phyloP scores from a whole-genome alignment of 2,329 filamentous ascomycete genomes.

The Trichoderma cornu-damae region DNA sequence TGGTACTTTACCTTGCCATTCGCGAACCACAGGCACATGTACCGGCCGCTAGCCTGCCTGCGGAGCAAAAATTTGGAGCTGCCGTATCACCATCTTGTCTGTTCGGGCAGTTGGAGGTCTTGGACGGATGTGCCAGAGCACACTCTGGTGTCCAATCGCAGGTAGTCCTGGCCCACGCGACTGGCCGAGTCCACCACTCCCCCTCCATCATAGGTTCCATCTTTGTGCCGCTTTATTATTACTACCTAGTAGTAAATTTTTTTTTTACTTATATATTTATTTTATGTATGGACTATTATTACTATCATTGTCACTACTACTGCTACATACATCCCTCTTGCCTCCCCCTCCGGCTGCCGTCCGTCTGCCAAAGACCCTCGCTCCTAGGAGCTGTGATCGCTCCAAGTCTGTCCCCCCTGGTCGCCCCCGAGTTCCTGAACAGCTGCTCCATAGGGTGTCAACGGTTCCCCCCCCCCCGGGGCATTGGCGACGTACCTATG shows the following conservation, averaged over 20 bases:
- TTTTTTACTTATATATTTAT: no score
- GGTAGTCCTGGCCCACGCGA: neutral
- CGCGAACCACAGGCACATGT: neutral
- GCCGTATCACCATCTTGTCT: slow-evolving; percentile 13
- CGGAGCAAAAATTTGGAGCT: slow-evolving; percentile 16
- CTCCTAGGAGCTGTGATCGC: slow-evolving; percentile 8
- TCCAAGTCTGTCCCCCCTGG: slow-evolving; percentile 1
- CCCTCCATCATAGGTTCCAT: neutral
- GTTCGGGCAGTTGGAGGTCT: slow-evolving; percentile 8
- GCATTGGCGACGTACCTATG: slow-evolving; percentile 9
- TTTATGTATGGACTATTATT: no score
- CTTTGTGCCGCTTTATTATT: neutral
- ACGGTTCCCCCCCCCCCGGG: neutral
- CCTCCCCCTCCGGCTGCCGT: neutral
- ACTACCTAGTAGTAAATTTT: no score
- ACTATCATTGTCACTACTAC: no score
- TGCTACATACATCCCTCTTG: no score
- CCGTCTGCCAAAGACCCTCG: slow-evolving; percentile 5
- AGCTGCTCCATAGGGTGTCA: slow-evolving; percentile 10
- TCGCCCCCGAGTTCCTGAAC: slow-evolving; percentile 13
- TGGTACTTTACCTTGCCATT: no score
- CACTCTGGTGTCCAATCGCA: neutral
- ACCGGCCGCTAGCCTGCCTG: slow-evolving; percentile 7
- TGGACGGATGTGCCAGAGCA: neutral
- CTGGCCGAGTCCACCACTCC: neutral